phyloP scores from a whole-genome alignment of 352 stramenopile species.

The Blastocystis sp. region DNA sequence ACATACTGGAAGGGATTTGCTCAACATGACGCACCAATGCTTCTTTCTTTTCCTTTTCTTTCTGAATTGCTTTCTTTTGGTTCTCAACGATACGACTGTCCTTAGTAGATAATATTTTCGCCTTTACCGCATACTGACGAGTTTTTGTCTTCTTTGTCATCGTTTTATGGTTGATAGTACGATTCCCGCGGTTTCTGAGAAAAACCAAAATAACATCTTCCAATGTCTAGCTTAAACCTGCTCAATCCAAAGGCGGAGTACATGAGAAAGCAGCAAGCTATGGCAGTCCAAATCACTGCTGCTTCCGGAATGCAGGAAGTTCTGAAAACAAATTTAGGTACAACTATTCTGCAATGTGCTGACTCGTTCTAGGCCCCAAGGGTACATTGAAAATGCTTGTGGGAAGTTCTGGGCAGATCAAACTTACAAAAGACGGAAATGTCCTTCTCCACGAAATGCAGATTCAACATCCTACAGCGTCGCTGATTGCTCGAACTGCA shows the following conservation, averaged over 20 bases:
- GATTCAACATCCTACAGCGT: conserved; percentile 95
- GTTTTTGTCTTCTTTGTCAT: conserved; percentile 97
- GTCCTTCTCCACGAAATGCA: conserved; percentile 99
- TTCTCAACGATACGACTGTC: conserved; percentile 88
- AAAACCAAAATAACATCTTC: neutral
- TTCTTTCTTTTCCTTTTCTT: conserved; percentile 80
- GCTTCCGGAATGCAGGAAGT: conserved; percentile 90
- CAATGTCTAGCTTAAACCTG: conserved; percentile 62
- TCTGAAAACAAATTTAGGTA: conserved; percentile 82
- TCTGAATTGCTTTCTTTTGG: conserved; percentile 68
- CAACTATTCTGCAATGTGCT: conserved; percentile 60
- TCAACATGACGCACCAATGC: conserved; percentile 86
- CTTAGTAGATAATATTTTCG: conserved; percentile 95
- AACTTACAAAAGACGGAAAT: conserved; percentile 98
- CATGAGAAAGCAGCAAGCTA: conserved; percentile 85
- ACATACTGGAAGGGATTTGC: conserved; percentile 90
- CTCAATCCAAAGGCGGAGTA: conserved; percentile 92
- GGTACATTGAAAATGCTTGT: conserved; percentile 99
- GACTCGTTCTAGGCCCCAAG: conserved; percentile 73
- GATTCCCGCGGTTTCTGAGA: neutral
- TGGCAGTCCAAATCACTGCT: conserved; percentile 92
- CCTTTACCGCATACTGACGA: conserved; percentile 90
- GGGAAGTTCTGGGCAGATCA: conserved; percentile 94
- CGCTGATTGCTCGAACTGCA: conserved; percentile 91
- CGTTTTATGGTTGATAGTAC: neutral